phyloP scores from a whole-genome alignment of 2,329 filamentous ascomycete species.

The Stachybotrys echinatus region DNA sequence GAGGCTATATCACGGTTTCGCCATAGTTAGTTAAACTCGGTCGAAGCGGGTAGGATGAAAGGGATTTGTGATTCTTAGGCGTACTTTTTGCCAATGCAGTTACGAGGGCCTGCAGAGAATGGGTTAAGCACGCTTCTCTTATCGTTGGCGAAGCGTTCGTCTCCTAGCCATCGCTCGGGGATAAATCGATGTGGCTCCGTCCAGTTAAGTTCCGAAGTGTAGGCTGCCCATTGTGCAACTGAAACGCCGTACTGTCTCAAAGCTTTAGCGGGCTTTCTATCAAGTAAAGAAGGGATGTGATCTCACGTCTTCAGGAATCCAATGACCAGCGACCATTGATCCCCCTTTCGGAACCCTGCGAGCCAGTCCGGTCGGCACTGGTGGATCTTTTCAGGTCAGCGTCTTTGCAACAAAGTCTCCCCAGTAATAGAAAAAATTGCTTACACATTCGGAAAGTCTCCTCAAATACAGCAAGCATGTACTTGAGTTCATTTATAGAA shows the following conservation, averaged over 20 bases:
- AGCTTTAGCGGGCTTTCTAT: background rate
- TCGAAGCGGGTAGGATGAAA: too few species aligned
- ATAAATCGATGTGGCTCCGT: slow-evolving; percentile 23
- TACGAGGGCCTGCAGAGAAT: slow-evolving; percentile 21
- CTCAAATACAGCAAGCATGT: slow-evolving; percentile 34
- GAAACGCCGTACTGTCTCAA: slow-evolving; percentile 24
- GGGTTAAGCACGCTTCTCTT: slow-evolving; percentile 17
- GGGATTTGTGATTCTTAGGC: too few species aligned
- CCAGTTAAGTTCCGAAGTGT: slow-evolving; percentile 25
- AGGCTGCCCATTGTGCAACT: slow-evolving; percentile 25
- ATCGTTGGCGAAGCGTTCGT: slow-evolving; percentile 14
- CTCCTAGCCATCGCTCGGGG: slow-evolving; percentile 30
- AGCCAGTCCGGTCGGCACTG: slow-evolving; percentile 13
- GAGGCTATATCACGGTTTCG: slow-evolving; percentile 11
- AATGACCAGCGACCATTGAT: slow-evolving; percentile 19
- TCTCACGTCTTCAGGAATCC: slow-evolving; percentile 25
- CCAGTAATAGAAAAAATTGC: background rate
- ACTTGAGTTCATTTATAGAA: slow-evolving; percentile 22
- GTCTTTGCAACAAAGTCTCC: background rate
- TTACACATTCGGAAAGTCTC: slow-evolving; percentile 33
- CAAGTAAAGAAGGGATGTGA: slow-evolving; percentile 1
- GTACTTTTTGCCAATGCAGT: slow-evolving; percentile 26
- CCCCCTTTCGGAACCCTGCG: slow-evolving; percentile 24
- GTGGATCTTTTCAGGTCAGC: slow-evolving; percentile 13
- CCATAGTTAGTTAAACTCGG: background rate